phyloP scores from a whole-genome alignment of 352 stramenopile species.

The Pythium biforme region DNA sequence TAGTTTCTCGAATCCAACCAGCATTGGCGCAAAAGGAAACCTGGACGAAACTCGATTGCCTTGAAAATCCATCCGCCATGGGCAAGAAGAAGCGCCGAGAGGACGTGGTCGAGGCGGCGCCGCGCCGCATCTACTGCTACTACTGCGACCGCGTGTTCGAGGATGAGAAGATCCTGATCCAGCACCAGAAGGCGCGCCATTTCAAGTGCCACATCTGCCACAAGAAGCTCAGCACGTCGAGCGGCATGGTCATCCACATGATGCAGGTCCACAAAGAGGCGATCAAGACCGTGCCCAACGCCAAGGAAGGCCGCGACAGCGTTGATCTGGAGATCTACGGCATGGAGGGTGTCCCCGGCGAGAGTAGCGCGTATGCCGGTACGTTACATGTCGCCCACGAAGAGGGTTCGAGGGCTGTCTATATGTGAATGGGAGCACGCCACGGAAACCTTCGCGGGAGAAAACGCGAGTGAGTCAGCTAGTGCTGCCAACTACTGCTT shows the following conservation, averaged over 20 bases:
- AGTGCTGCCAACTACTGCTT: neutral
- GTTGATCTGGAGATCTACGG: conserved; percentile 88
- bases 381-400: neutral
- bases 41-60: neutral
- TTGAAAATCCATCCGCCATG: conserved; percentile 32
- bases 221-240: conserved; percentile 90
- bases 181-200: conserved; percentile 92
- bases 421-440: neutral
- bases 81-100: conserved; percentile 86
- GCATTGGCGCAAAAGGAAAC: conserved; percentile 11
- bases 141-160: conserved; percentile 93
- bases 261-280: conserved; percentile 89
- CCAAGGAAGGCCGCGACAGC: conserved; percentile 78
- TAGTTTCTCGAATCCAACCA: conserved; percentile 10
- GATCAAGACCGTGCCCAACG: conserved; percentile 79
- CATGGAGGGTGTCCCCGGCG: conserved; percentile 83
- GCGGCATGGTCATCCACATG: conserved; percentile 88
- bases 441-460: neutral
- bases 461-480: neutral
- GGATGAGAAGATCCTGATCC: conserved; percentile 90
- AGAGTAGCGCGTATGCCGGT: conserved; percentile 30
- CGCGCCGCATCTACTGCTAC: conserved; percentile 88
- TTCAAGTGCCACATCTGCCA: conserved; percentile 91
- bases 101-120: conserved; percentile 42
- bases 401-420: neutral